Evolutionary conservation across 2,329 filamentous ascomycete genomes (phyloP), one percentile per base, ranked within the genome.

Genomic region (Nemania sp.): DNA sequence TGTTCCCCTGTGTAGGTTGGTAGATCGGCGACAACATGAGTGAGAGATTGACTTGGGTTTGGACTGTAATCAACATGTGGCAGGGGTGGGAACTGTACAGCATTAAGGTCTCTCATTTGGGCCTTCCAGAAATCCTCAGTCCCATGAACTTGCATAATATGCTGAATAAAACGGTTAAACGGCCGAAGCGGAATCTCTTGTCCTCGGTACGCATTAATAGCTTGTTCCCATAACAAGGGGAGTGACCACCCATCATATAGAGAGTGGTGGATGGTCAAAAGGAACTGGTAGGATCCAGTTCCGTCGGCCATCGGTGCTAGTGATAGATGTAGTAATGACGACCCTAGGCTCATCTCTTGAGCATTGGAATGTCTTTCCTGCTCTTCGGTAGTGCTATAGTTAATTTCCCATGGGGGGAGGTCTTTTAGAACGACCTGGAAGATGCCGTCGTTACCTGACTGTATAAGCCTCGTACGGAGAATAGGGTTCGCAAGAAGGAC

Each of bases 351-450:
- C 65, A 64, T 67, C 35, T 26, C 0, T 15, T 43, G 20, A 3
- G 41, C n/a, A 1, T 43, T 24, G 1, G 60, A 60, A 32, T 61
- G n/a, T 1, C 3, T 4, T 32, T 51, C 35, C 26, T 67, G 65
- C 2, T 60, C 65, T 0, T 67, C 65, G 13, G 55, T 10, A n/a
- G 54, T 63, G 3, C 13, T 35, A 41, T 43, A 38, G 3, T 13
- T 20, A 29, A 24, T n/a, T 29, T 54, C 35, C 54, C 35, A 63
- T 13, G 2, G 20, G 5, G 53, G 20, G 2, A 11, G 26, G 13
- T 47, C n/a, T 26, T 60, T 62, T 8, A 69, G 18, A n/a, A 69
- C 67, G 51, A 67, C 56, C 43, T 69, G 67, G 24, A 64, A 64
- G 18, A 62, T 15, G 13, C 29, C 43, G 27, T n/a, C 15, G 5